Conservation (phyloP, 805 yeast species). For the Ogataea haglerorum region DNA sequence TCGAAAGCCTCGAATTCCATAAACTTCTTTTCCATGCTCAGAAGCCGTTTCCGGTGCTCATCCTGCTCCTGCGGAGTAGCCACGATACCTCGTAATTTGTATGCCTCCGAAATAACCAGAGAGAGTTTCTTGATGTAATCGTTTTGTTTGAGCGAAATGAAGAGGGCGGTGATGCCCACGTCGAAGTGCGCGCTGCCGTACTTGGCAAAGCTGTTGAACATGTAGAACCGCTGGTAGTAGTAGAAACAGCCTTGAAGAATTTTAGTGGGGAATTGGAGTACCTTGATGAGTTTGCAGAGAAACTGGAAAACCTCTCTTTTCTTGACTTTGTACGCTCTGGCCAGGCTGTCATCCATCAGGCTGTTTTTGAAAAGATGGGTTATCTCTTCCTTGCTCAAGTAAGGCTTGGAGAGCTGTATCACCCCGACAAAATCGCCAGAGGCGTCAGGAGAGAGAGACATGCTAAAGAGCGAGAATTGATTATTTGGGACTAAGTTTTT, state of each 20-base stretch:
- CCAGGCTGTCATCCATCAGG: slow-evolving; percentile 18
- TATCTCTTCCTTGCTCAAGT: slow-evolving; percentile 29
- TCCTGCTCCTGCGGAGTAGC: slow-evolving; percentile 38
- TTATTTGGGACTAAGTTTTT: slow-evolving; percentile 2
- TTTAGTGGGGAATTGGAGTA: slow-evolving; percentile 63
- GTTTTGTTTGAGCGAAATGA: slow-evolving; percentile 73
- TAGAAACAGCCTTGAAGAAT: slow-evolving; percentile 69
- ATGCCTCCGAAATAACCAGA: slow-evolving; percentile 54
- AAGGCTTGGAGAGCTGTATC: slow-evolving; percentile 36
- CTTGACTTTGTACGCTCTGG: slow-evolving; percentile 21
- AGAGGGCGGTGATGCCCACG: slow-evolving; percentile 65
- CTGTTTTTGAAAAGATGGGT: slow-evolving; percentile 19
- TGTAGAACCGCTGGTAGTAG: slow-evolving; percentile 66
- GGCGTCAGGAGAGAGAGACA: slow-evolving; percentile 16
- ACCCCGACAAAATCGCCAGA: slow-evolving; percentile 14
- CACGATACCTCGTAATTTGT: slow-evolving; percentile 33
- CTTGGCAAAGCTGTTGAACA: slow-evolving; percentile 60
- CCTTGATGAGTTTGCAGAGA: slow-evolving; percentile 48
- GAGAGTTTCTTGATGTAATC: slow-evolving; percentile 77
- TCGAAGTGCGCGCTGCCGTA: slow-evolving; percentile 45
- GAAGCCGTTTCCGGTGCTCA: slow-evolving; percentile 50
- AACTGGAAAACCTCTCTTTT: slow-evolving; percentile 47
- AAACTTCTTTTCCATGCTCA: slow-evolving; percentile 65
- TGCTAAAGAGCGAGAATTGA: not conserved
- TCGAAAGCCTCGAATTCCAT: slow-evolving; percentile 79